A percentile compares a stretch with the other conserved stretches of the same genome.
phyloP scores from a whole-genome alignment of 2,329 filamentous ascomycete species.

The Aspergillus piperis region DNA sequence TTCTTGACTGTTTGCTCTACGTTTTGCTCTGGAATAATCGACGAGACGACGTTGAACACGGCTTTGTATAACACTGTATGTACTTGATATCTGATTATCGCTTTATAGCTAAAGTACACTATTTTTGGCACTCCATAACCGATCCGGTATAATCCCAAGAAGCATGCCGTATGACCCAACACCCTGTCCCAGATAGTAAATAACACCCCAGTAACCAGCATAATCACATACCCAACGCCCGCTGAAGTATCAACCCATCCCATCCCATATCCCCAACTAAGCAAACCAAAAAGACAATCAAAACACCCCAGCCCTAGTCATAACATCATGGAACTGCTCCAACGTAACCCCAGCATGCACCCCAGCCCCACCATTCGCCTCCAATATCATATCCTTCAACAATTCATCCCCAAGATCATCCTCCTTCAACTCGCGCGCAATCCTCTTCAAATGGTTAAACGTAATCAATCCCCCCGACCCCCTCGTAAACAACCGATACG shows the following conservation, averaged over 20 bases:
- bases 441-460: conserved; percentile 71
- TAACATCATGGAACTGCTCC: conserved; percentile 83
- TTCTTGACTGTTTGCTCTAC: neutral
- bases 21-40: neutral
- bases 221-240: conserved; percentile 1
- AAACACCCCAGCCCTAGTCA: conserved; percentile 82
- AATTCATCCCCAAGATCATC: conserved; percentile 74
- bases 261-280: neutral
- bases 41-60: neutral
- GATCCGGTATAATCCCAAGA: neutral
- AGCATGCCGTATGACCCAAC: neutral
- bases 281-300: conserved; percentile 44
- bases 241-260: conserved; percentile 5
- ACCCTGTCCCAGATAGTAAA: neutral
- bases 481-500: conserved; percentile 76
- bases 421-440: conserved; percentile 81
- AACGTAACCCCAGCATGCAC: conserved; percentile 69
- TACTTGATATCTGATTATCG: neutral
- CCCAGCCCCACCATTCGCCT: conserved; percentile 82
- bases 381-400: conserved; percentile 89
- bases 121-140: neutral
- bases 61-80: conserved; percentile 3
- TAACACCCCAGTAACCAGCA: neutral
- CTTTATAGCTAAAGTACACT: neutral
- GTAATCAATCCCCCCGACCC: conserved; percentile 66